Percentiles rank a stretch among this genome's conserved stretches.
Conservation (phyloP, 2,329 filamentous ascomycete genomes). For the Ophiostoma novo-ulmi region DNA sequence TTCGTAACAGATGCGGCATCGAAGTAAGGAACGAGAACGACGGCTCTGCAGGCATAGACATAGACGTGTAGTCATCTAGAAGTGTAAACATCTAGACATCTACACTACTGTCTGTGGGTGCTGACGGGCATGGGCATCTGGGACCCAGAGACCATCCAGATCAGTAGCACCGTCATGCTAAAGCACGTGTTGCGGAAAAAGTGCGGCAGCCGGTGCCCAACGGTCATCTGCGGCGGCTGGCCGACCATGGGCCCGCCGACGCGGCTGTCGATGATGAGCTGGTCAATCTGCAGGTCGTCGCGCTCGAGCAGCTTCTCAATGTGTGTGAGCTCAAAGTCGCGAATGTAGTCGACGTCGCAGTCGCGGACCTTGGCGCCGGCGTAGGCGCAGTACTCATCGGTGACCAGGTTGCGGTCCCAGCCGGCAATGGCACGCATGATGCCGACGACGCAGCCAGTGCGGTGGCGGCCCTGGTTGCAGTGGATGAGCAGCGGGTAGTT, state of each 20-base stretch:
- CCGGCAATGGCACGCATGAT: slow-evolving; percentile 69
- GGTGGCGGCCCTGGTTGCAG: slow-evolving; percentile 91
- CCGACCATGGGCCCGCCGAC: slow-evolving; percentile 12
- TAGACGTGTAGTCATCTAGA: no score
- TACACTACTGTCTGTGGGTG: no score
- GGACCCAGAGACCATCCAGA: slow-evolving; percentile 37
- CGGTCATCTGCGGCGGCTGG: slow-evolving; percentile 23
- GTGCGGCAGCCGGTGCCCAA: slow-evolving; percentile 33
- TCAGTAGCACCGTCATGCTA: slow-evolving; percentile 38
- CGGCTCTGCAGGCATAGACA: no score
- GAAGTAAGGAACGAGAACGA: background rate
- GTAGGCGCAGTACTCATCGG: slow-evolving; percentile 69
- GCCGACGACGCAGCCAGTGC: slow-evolving; percentile 83
- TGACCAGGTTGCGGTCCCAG: slow-evolving; percentile 56
- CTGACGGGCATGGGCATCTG: slow-evolving; percentile 20
- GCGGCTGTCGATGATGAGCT: slow-evolving; percentile 5
- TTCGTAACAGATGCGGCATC: background rate
- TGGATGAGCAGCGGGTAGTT: slow-evolving; percentile 83
- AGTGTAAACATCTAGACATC: no score
- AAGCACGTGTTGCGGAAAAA: slow-evolving; percentile 44
- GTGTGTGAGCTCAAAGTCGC: slow-evolving; percentile 43
- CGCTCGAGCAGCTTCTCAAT: slow-evolving; percentile 33
- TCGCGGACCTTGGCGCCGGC: slow-evolving; percentile 57
- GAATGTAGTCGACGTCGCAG: slow-evolving; percentile 56
- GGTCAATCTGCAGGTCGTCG: slow-evolving; percentile 19